Percentiles rank a stretch among this genome's conserved stretches.
These are phyloP conservation scores for Ehretia macrophylla DNA, from an alignment of 257 asterid species.

Conservation along the genomic window DNA sequence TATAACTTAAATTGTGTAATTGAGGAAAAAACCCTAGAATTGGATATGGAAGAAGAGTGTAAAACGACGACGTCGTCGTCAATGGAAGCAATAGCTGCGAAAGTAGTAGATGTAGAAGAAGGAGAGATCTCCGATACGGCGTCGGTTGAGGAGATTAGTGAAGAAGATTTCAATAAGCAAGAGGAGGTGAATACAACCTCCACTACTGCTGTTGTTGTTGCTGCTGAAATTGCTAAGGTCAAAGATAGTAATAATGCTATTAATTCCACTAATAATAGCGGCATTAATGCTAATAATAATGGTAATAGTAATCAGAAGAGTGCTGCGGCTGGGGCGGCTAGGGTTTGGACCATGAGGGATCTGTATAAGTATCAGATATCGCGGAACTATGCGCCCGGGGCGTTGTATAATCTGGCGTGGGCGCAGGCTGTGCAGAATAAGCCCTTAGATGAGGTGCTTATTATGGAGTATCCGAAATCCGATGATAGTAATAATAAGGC, in stretches of 20 bases:
- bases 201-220: conserved; percentile 12
- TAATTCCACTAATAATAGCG: conserved; percentile 18
- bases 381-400: conserved; percentile 50
- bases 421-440: conserved; percentile 93
- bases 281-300: conserved; percentile 14
- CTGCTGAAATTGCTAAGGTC: conserved; percentile 5
- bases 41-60: conserved; percentile 55
- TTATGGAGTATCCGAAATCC: conserved; percentile 36
- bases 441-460: conserved; percentile 69
- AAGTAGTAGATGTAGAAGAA: conserved; percentile 68
- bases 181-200: conserved; percentile 19
- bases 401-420: conserved; percentile 84
- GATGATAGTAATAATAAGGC: conserved; percentile 20
- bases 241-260: conserved; percentile 10
- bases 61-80: conserved; percentile 2
- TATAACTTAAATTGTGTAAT: conserved; percentile 2
- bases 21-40: conserved; percentile 24
- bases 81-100: conserved; percentile 13
- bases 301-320: conserved; percentile 12
- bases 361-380: conserved; percentile 62
- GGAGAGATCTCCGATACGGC: conserved; percentile 95
- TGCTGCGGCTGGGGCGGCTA: conserved; percentile 35
- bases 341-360: conserved; percentile 87
- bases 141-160: conserved; percentile 75
- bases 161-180: conserved; percentile 54